Evolutionary conservation across 192 early-diverging fungal species (phyloP), one percentile per base, ranked within the genome.

Genomic region (Pilaira anomala): DNA sequence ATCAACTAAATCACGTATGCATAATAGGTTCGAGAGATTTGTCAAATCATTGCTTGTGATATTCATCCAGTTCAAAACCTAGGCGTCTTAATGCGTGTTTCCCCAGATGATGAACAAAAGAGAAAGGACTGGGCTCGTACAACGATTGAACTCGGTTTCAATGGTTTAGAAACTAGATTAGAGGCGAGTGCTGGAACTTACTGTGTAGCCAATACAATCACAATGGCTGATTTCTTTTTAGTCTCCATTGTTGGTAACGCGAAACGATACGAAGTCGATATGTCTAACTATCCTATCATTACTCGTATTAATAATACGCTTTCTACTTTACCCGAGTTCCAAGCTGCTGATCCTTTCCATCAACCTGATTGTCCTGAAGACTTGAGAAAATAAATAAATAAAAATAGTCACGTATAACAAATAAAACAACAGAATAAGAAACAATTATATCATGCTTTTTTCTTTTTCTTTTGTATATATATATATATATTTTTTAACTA

Each of bases 41-140:
- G 85, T 9, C 73, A 78, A 54, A 71, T 85, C 9, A 87, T 98
- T 21, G 83, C 84, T 39, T 78, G 87, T 69, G 95, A 94, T 60
- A 95, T 87, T 49, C 93, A 95, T 65, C 95, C 95, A 16, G 60
- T 93, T 44, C 88, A 93, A 65, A 98, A 98, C 74, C 67, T 93
- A 63, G 62, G 81, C 39, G 85, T 98, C 1, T 65, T 91, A 58
- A 76, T 79, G 11, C 75, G 88, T 52, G 71, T 88, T 16, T 84
- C 82, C 1, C 82, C 80, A 40, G 44, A 62, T 26, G 77, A 85
- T 16, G 14, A 58, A 69, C 64, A 78, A 61, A 66, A 76, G 69
- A 69, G 71, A 62, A 51, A 36, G 69, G 80, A 92, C 71, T 85
- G 84, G 88, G 85, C 81, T 21, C 74, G 71, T 33, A 68, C 83